Percentiles rank a stretch among this genome's conserved stretches.
These are phyloP conservation scores for Circinella umbellata DNA, from an alignment of 371 early-diverging fungal species.

Conservation along the genomic window DNA sequence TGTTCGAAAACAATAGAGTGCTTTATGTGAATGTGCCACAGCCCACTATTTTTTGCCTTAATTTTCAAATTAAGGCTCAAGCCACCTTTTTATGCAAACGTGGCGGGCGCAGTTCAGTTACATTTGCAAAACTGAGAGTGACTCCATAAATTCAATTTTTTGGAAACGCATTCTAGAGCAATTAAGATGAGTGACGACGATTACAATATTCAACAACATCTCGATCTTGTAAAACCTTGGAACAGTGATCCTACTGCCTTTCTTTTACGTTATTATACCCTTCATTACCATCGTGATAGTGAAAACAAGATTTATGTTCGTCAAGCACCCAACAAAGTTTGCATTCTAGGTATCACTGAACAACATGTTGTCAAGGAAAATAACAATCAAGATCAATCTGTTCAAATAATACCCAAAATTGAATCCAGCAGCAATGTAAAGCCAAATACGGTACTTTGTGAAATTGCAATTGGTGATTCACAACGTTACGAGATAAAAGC, in stretches of 20 bases:
- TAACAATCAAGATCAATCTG: background rate
- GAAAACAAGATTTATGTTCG: conserved; percentile 39
- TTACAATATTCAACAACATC: conserved; percentile 31
- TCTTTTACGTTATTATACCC: conserved; percentile 45
- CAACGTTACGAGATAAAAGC: conserved; percentile 32
- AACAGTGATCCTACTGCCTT: conserved; percentile 32
- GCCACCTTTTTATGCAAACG: no score
- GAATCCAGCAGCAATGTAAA: conserved; percentile 34
- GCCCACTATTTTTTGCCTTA: background rate
- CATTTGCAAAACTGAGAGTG: background rate
- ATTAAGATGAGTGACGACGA: conserved; percentile 14
- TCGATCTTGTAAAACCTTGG: conserved; percentile 29
- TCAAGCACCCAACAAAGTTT: conserved; percentile 57
- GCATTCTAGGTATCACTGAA: conserved; percentile 42
- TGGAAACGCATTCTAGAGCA: background rate
- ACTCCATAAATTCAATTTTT: background rate
- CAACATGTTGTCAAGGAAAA: conserved; percentile 16
- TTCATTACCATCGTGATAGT: conserved; percentile 32
- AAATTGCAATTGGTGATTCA: conserved; percentile 22
- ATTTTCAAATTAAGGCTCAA: no score
- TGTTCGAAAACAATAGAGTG: no score
- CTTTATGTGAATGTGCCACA: background rate
- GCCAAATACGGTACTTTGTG: conserved; percentile 30
- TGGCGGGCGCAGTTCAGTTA: no score
- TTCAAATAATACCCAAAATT: conserved; percentile 16